phyloP scores from a whole-genome alignment of 2,329 filamentous ascomycete genomes.

The Teratosphaeria pseudoeucalypti region DNA sequence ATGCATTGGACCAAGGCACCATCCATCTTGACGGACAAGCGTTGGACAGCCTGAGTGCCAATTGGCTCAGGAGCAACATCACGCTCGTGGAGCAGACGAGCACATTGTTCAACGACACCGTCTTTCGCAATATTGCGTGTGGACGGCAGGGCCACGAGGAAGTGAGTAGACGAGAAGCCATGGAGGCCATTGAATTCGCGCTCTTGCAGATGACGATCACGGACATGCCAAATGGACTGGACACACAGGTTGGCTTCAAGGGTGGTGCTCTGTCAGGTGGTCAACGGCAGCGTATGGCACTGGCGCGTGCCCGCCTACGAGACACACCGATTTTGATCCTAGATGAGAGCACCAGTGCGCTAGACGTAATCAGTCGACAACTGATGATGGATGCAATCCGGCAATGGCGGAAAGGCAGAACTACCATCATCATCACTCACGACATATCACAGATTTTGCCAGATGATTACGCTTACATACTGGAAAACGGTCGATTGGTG shows the following conservation, averaged over 20 bases:
- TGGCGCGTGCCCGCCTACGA: constrained; percentile 49
- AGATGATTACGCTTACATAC: constrained; percentile 68
- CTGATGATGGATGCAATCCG: constrained; percentile 66
- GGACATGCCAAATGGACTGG: constrained; percentile 56
- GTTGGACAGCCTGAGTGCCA: constrained; percentile 50
- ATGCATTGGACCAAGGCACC: constrained; percentile 53
- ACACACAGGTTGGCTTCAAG: constrained; percentile 61
- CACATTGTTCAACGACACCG: constrained; percentile 68
- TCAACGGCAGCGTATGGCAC: constrained; percentile 37
- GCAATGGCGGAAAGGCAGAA: constrained; percentile 67
- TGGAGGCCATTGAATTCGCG: constrained; percentile 54
- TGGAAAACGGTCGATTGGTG: constrained; percentile 59
- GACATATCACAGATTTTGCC: constrained; percentile 66
- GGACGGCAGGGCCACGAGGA: constrained; percentile 45
- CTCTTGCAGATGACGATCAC: constrained; percentile 58
- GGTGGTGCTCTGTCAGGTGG: constrained; percentile 47
- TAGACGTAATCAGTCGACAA: constrained; percentile 62
- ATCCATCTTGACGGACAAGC: constrained; percentile 59
- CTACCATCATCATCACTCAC: constrained; percentile 88
- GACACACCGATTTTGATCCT: constrained; percentile 73
- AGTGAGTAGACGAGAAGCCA: constrained; percentile 47
- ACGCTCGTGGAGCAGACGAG: constrained; percentile 76
- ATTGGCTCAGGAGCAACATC: constrained; percentile 68
- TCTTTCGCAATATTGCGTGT: constrained; percentile 68
- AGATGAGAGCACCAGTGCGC: constrained; percentile 77